Evolutionary conservation across 1,284 basidiomycete species (phyloP), one percentile per base, ranked within the genome.

Genomic region (Malassezia sympodialis): DNA sequence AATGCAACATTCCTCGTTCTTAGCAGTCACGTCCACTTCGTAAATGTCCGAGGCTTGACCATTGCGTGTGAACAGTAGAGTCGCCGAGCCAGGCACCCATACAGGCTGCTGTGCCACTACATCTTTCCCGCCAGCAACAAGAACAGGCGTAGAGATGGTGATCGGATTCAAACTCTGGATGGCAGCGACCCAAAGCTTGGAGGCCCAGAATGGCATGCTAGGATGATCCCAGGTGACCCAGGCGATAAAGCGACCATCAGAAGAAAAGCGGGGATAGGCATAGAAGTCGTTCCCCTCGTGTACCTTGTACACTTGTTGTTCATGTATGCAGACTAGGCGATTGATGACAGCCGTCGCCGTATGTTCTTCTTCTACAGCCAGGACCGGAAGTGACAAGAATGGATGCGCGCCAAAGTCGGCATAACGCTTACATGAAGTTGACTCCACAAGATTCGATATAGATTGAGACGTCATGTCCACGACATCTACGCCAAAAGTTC

Each of bases 171-270:
- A 49, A 14, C 45, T 45, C 8, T 47, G 26, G 6, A 57, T 60
- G 11, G 77, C 35, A 0, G 80, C 83, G 23, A 84, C 72, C 62
- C 79, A 77, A 34, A 88, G 76, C 64, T 83, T 77, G 0, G 81
- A 79, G 17, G 82, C 83, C 63, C 86, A 82, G 83, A 85, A 88
- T 19, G 86, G 85, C 87, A 88, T 88, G 65, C 86, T 82, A 0
- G 87, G 87, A 60, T 77, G 76, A 30, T 69, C 65, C 86, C 86
- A 88, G 57, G 84, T 79, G 44, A 83, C 77, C 83, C 84, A 89
- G 3, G 80, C 81, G 17, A 88, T 64, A 40, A 79, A 79, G 19
- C 75, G 77, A 0, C 85, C 87, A 62, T 85, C 81, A 0, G 84
- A 81, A 21, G 83, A 84, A 73, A 87, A 84, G 24, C 74, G 76